phyloP scores from a whole-genome alignment of 129 eudicot genomes.

The Centrapalus pauciflorus region DNA sequence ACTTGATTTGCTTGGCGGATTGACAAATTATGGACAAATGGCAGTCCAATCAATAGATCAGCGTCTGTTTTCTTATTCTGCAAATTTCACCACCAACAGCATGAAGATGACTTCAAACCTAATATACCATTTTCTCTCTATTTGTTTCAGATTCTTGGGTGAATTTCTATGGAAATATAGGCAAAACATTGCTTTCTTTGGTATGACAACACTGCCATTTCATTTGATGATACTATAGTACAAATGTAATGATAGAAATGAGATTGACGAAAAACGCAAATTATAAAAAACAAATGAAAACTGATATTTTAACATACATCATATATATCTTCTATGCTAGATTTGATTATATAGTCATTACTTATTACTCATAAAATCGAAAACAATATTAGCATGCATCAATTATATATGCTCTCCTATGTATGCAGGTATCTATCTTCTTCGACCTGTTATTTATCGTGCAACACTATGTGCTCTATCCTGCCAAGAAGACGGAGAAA shows the following conservation, averaged over 20 bases:
- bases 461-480: slow-evolving; percentile 76
- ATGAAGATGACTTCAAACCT: not conserved
- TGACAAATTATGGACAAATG: slow-evolving; percentile 73
- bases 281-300: not conserved
- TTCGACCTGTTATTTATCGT: slow-evolving; percentile 68
- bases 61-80: slow-evolving; percentile 27
- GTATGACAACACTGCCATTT: too few relatives aligned
- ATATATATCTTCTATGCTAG: too few relatives aligned
- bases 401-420: not conserved
- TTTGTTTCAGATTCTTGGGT: slow-evolving; percentile 77
- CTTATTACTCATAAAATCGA: too few relatives aligned
- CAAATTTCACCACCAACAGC: not conserved
- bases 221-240: too few relatives aligned
- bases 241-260: too few relatives aligned
- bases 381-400: too few relatives aligned
- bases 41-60: slow-evolving; percentile 70
- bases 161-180: slow-evolving; percentile 83
- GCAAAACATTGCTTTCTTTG: slow-evolving; percentile 83
- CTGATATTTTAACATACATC: not conserved
- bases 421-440: slow-evolving; percentile 65
- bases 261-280: too few relatives aligned
- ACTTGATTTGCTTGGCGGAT: slow-evolving; percentile 76
- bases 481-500: slow-evolving; percentile 22
- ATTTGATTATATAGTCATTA: too few relatives aligned
- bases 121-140: not conserved